Percentiles rank a stretch among this genome's conserved stretches.
These are phyloP conservation scores for Rutidosis leptorrhynchoides DNA, from an alignment of 129 eudicot species.

Conservation along the genomic window DNA sequence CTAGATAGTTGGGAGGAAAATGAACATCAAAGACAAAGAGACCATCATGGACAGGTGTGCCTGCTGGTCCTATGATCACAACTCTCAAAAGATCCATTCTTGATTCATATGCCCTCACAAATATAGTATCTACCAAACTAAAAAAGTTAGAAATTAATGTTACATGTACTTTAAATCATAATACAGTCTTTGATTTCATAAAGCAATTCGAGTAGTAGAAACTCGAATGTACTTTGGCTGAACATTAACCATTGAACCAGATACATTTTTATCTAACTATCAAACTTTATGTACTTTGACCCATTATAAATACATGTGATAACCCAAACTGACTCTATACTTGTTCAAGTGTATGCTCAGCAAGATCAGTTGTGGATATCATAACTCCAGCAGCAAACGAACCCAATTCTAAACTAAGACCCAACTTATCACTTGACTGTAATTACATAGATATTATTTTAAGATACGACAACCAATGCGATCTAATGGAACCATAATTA, in stretches of 20 bases:
- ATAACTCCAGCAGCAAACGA: constrained; percentile 99
- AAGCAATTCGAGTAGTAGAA: too few species aligned
- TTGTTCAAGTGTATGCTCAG: constrained; percentile 96
- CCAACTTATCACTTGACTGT: constrained; percentile 97
- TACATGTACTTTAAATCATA: too few species aligned
- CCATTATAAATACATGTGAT: too few species aligned
- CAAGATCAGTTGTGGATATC: constrained; percentile 98
- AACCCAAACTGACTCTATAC: too few species aligned
- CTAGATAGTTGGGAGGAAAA: constrained; percentile 62
- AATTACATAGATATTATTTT: constrained; percentile 26
- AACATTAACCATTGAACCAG: too few species aligned
- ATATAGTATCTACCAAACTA: constrained; percentile 66
- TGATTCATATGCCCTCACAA: constrained; percentile 60
- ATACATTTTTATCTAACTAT: too few species aligned
- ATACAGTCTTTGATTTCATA: too few species aligned
- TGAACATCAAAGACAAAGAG: constrained; percentile 63
- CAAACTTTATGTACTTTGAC: too few species aligned
- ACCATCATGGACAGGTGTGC: constrained; percentile 84
- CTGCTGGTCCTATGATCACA: constrained; percentile 65
- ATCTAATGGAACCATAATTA: neutral
- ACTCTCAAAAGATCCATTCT: constrained; percentile 84
- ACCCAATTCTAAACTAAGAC: constrained; percentile 92
- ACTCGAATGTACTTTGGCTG: too few species aligned
- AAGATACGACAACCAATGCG: constrained; percentile 1
- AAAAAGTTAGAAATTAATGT: too few species aligned